Evolutionary conservation across 805 yeast species (phyloP).

Genomic region (Yarrowia sp.): DNA sequence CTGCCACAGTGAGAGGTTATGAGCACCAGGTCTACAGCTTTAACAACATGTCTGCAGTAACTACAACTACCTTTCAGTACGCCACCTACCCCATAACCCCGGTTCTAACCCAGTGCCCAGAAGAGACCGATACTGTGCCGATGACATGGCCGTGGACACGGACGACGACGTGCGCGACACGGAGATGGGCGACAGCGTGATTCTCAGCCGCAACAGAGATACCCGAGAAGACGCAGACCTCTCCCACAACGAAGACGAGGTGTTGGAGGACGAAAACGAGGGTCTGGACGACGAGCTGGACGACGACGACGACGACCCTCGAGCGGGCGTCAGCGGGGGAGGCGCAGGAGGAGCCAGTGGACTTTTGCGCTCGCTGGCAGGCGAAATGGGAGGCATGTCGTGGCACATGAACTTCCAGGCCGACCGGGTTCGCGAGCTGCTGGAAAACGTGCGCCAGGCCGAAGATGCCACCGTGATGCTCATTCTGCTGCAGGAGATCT

Average conservation of each 20-base stretch:
- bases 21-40: too few relatives aligned
- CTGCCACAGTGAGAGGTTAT: too few relatives aligned
- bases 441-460: slow-evolving; percentile 41
- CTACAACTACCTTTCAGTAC: too few relatives aligned
- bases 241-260: slow-evolving; percentile 40
- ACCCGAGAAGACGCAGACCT: slow-evolving; percentile 41
- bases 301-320: slow-evolving; percentile 44
- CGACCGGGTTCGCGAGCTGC: slow-evolving; percentile 36
- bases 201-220: slow-evolving; percentile 27
- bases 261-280: slow-evolving; percentile 40
- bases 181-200: slow-evolving; percentile 29
- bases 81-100: too few relatives aligned
- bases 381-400: slow-evolving; percentile 42
- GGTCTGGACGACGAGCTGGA: slow-evolving; percentile 41
- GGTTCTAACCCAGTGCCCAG: slow-evolving; percentile 27
- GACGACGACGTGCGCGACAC: slow-evolving; percentile 38
- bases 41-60: too few relatives aligned
- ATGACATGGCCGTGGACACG: slow-evolving; percentile 32
- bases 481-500: slow-evolving; percentile 49
- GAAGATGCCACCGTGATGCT: slow-evolving; percentile 48
- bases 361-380: slow-evolving; percentile 42
- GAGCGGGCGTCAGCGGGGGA: slow-evolving; percentile 41
- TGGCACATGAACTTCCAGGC: slow-evolving; percentile 40
- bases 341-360: slow-evolving; percentile 44
- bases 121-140: slow-evolving; percentile 35